Conservation (phyloP, 2,329 filamentous ascomycete species). For the Pseudogymnoascus sp. region DNA sequence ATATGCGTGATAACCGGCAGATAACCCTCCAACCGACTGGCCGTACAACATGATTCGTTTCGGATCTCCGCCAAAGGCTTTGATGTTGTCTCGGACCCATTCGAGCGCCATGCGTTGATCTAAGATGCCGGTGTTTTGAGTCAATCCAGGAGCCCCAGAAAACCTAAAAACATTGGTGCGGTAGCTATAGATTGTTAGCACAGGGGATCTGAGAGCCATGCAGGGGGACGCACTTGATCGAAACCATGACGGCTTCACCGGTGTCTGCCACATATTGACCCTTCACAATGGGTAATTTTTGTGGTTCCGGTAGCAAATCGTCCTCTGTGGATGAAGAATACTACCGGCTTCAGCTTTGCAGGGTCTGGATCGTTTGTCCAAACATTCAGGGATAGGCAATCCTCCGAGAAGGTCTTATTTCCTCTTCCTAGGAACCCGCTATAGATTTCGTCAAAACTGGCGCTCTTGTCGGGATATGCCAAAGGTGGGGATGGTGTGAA, state of each 20-base stretch:
- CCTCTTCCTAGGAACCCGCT: constrained; percentile 11
- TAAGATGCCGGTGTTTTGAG: constrained; percentile 37
- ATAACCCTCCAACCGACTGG: constrained; percentile 20
- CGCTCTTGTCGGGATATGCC: constrained; percentile 12
- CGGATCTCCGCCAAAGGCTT: constrained; percentile 48
- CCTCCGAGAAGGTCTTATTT: constrained; percentile 22
- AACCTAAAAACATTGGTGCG: constrained; percentile 26
- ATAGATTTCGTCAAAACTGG: constrained; percentile 11
- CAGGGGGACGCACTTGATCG: constrained; percentile 35
- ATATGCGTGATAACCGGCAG: constrained; percentile 17
- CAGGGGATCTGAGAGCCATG: neutral
- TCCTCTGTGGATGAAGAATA: constrained; percentile 40
- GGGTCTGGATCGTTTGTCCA: constrained; percentile 30
- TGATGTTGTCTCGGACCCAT: constrained; percentile 52
- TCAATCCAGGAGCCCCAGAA: constrained; percentile 11
- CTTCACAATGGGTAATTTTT: constrained; percentile 32
- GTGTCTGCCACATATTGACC: constrained; percentile 36
- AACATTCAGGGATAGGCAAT: constrained; percentile 33
- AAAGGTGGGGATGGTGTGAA: neutral
- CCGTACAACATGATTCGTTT: constrained; percentile 22
- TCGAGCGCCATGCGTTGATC: constrained; percentile 50
- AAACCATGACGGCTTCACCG: constrained; percentile 38
- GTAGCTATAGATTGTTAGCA: constrained; percentile 30
- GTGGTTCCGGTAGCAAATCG: constrained; percentile 33
- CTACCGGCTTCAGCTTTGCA: constrained; percentile 32